Conservation (phyloP, 2,329 filamentous ascomycete species). For the Falciphora oryzae region DNA sequence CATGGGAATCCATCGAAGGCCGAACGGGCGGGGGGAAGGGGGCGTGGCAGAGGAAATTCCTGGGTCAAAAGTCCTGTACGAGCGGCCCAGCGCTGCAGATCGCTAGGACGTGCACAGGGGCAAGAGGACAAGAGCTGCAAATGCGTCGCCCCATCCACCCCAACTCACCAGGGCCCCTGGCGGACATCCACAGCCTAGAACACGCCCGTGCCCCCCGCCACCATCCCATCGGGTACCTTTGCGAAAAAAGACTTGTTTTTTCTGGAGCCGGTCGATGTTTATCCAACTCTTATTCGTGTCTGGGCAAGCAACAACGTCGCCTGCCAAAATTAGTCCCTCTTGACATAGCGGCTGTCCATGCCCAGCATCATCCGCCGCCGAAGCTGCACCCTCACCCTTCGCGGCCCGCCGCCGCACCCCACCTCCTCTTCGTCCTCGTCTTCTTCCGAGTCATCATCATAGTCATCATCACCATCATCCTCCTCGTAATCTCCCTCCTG, state of each 20-base stretch:
- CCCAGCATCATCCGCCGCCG: conserved; percentile 35
- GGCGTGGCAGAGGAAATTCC: background rate
- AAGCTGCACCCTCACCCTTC: conserved; percentile 32
- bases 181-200: background rate
- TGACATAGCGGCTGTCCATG: conserved; percentile 40
- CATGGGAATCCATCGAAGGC: background rate
- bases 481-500: conserved; percentile 10
- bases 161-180: background rate
- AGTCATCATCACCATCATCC: conserved; percentile 13
- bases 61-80: background rate
- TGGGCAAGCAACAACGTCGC: background rate
- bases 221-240: background rate
- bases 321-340: background rate
- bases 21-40: no score
- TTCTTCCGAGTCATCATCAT: conserved; percentile 12
- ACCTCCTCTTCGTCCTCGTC: conserved; percentile 14
- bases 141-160: background rate
- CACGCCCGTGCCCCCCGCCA: background rate
- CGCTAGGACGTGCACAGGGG: background rate
- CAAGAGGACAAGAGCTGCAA: background rate
- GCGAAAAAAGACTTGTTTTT: background rate
- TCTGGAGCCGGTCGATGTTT: background rate
- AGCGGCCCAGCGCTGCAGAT: background rate
- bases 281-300: background rate
- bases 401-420: conserved; percentile 12